phyloP scores from a whole-genome alignment of 2,329 filamentous ascomycete species.

The Verticillium klebahnii region DNA sequence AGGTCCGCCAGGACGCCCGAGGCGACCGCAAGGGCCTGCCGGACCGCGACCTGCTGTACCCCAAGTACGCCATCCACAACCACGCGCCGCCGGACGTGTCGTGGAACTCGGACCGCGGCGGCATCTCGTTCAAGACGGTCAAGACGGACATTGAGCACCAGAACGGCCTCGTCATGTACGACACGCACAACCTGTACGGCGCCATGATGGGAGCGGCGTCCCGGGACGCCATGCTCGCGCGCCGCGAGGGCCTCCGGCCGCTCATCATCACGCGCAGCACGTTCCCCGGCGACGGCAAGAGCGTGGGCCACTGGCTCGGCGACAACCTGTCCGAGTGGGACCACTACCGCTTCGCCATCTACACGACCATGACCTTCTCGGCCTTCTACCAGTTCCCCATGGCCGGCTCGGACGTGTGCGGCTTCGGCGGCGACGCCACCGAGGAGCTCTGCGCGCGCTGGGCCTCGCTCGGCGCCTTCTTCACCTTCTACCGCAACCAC shows the following conservation, averaged over 20 bases:
- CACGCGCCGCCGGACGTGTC: constrained; percentile 1
- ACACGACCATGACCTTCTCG: constrained; percentile 4
- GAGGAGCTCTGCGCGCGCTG: constrained; percentile 69
- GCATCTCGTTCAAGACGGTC: constrained; percentile 53
- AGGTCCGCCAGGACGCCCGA: neutral
- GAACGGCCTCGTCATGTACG: constrained; percentile 68
- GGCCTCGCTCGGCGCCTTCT: constrained; percentile 71
- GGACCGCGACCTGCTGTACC: constrained; percentile 14
- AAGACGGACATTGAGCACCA: constrained; percentile 63
- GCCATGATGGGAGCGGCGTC: constrained; percentile 41
- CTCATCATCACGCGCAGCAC: constrained; percentile 83
- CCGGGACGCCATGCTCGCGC: constrained; percentile 61
- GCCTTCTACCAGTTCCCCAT: constrained; percentile 52
- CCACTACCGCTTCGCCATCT: constrained; percentile 4
- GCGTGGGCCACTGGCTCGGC: constrained; percentile 78
- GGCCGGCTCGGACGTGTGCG: constrained; percentile 68
- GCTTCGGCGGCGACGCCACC: constrained; percentile 63
- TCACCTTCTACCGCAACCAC: constrained; percentile 76
- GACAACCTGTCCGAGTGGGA: constrained; percentile 67
- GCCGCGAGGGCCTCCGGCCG: constrained; percentile 66
- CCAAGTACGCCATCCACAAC: constrained; percentile 15
- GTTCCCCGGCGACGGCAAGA: constrained; percentile 71
- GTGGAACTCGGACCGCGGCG: constrained; percentile 26
- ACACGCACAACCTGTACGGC: constrained; percentile 75
- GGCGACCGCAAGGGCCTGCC: constrained; percentile 14